These are phyloP conservation scores for Silene latifolia DNA, from an alignment of 148 eudicot genomes.

Conservation along the genomic window DNA sequence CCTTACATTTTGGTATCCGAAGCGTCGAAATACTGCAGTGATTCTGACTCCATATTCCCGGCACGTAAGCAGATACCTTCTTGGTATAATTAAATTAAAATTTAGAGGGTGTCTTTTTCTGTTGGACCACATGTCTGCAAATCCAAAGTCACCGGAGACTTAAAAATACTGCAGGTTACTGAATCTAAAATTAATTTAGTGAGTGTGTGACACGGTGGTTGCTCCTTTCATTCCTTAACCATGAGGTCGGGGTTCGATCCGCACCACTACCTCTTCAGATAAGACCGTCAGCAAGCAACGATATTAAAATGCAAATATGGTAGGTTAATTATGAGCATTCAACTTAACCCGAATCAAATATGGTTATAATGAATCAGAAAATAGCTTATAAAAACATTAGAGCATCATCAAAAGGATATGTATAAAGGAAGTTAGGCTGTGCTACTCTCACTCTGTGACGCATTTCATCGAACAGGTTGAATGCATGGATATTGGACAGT, in stretches of 20 bases:
- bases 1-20: not conserved
- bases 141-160: not conserved
- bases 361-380: no score
- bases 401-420: no score
- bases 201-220: no score
- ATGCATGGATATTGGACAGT: not conserved
- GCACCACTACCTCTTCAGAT: no score
- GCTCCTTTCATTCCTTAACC: no score
- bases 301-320: not conserved
- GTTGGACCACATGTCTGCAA: not conserved
- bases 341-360: no score
- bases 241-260: no score
- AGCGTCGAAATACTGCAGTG: slow-evolving; percentile 1
- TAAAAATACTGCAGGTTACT: no score
- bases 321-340: no score
- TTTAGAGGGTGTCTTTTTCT: not conserved
- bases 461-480: slow-evolving; percentile 18
- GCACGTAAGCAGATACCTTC: slow-evolving; percentile 10
- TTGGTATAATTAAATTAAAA: not conserved
- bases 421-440: not conserved
- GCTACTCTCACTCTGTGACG: no score
- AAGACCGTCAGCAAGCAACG: not conserved
- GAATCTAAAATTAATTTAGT: no score
- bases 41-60: slow-evolving; percentile 1
- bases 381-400: not conserved